These are phyloP conservation scores for Hansenula sp. DNA, from an alignment of 1,139 yeast species.

Conservation along the genomic window DNA sequence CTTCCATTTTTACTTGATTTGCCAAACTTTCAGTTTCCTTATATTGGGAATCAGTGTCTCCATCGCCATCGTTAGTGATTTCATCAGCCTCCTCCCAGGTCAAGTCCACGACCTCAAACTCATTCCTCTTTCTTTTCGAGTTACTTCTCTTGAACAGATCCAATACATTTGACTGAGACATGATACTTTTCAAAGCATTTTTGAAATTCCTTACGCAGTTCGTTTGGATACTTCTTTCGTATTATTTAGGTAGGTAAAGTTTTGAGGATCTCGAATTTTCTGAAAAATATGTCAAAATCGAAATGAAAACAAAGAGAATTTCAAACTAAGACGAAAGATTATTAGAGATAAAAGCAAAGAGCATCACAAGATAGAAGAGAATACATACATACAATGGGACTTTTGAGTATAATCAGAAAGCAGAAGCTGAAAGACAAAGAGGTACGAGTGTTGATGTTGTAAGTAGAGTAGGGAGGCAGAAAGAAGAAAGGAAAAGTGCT, in stretches of 20 bases:
- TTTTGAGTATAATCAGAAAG: slow-evolving; percentile 74
- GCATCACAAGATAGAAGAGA: not conserved
- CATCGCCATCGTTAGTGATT: not conserved
- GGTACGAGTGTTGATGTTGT: slow-evolving; percentile 64
- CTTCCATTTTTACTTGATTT: not conserved
- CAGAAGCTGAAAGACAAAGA: slow-evolving; percentile 81
- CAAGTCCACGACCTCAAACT: slow-evolving; percentile 7
- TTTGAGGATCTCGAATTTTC: no score
- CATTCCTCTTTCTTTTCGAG: not conserved
- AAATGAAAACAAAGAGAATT: no score
- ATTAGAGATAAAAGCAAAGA: not conserved
- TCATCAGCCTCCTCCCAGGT: slow-evolving; percentile 9
- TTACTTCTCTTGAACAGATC: not conserved
- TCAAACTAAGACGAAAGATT: not conserved
- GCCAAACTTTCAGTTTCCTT: not conserved
- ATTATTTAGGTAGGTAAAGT: no score
- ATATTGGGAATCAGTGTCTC: no score
- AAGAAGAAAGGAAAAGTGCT: not conserved
- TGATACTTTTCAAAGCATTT: not conserved
- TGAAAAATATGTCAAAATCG: no score
- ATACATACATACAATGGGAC: slow-evolving; percentile 63
- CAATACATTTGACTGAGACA: not conserved
- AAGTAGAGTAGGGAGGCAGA: slow-evolving; percentile 13
- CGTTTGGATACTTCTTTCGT: no score
- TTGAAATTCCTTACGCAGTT: no score